phyloP scores from a whole-genome alignment of 1,139 yeast species.

The Taphrina communis region DNA sequence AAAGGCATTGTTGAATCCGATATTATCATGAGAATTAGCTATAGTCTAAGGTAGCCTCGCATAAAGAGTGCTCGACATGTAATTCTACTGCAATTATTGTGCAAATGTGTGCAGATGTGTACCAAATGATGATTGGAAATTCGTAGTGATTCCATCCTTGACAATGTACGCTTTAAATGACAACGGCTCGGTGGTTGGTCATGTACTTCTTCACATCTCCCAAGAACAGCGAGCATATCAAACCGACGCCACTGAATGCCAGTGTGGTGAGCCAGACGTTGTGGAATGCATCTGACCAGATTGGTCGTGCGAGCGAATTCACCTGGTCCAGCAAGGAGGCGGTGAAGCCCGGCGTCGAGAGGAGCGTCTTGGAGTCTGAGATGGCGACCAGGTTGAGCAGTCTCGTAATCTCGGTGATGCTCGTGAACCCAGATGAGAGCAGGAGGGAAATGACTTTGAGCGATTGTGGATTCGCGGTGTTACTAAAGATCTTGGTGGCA shows the following conservation, averaged over 20 bases:
- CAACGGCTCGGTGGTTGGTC: constrained; percentile 38
- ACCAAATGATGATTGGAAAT: too few relatives aligned
- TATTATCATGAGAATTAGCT: not conserved
- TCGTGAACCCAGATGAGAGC: constrained; percentile 1
- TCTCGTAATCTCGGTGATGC: constrained; percentile 9
- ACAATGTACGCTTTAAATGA: constrained; percentile 1
- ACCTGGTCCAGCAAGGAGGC: not conserved
- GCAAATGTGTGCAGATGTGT: too few relatives aligned
- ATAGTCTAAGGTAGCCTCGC: not conserved
- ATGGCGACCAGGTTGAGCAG: constrained; percentile 19
- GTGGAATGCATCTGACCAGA: constrained; percentile 35
- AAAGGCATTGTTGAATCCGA: too few relatives aligned
- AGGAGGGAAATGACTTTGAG: constrained; percentile 12
- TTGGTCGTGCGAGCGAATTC: constrained; percentile 19
- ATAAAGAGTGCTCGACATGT: not conserved
- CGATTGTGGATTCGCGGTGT: constrained; percentile 26
- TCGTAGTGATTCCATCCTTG: not conserved
- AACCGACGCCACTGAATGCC: constrained; percentile 38
- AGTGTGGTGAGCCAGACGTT: constrained; percentile 37
- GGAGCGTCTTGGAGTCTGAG: constrained; percentile 21
- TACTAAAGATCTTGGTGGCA: constrained; percentile 12
- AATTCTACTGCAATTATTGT: not conserved
- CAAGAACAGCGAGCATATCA: constrained; percentile 35
- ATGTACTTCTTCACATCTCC: constrained; percentile 41
- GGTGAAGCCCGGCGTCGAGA: constrained; percentile 13